Percentiles rank a stretch among this genome's conserved stretches.
Conservation (phyloP, 163 green algal genomes). For the Chloromonas sp. region DNA sequence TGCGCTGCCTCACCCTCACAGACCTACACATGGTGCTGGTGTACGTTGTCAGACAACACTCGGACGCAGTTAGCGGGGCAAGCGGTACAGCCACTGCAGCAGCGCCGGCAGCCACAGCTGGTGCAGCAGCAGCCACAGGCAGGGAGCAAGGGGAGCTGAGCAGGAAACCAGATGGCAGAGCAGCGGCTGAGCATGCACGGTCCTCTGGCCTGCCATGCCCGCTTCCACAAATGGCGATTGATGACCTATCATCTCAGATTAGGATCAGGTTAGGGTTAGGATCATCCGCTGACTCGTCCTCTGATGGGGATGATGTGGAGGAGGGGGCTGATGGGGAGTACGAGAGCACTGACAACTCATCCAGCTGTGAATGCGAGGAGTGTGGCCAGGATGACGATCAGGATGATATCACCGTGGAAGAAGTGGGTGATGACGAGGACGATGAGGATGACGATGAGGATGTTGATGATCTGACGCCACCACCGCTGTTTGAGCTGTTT, state of each 20-base stretch:
- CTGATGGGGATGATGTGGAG: background rate
- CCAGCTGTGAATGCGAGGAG: constrained; percentile 14
- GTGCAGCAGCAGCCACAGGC: too few species aligned
- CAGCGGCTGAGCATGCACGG: too few species aligned
- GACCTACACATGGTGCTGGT: constrained; percentile 48
- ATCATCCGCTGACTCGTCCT: too few species aligned
- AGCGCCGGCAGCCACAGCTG: too few species aligned
- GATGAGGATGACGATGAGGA: constrained; percentile 22
- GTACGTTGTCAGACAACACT: constrained; percentile 44
- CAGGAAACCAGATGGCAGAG: background rate
- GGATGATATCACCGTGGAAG: constrained; percentile 1
- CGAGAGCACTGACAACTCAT: background rate
- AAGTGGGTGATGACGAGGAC: constrained; percentile 16
- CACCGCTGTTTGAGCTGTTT: constrained; percentile 11
- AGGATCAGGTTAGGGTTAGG: too few species aligned
- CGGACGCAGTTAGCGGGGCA: background rate
- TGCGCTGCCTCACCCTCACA: constrained; percentile 33
- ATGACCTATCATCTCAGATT: too few species aligned
- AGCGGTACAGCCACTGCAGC: too few species aligned
- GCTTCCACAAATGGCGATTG: too few species aligned
- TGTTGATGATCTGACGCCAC: constrained; percentile 4
- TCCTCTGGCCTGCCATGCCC: too few species aligned
- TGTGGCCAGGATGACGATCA: constrained; percentile 2
- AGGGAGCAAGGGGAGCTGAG: background rate
- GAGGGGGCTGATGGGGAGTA: constrained; percentile 10